Evolutionary conservation across 2,329 filamentous ascomycete genomes (phyloP).

Genomic region (Fusarium drepaniforme): DNA sequence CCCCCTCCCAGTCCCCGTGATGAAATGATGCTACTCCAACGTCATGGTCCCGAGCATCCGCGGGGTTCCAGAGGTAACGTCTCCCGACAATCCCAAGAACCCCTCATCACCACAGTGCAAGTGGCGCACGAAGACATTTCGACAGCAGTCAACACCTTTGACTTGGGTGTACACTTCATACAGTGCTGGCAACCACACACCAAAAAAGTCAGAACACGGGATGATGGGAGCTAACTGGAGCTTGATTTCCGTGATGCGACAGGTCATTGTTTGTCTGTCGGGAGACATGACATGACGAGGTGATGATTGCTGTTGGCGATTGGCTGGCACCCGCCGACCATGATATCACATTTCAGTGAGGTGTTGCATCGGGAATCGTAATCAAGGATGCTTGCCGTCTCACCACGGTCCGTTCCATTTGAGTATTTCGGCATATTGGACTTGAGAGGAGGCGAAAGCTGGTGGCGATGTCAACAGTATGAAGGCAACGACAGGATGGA

Average conservation of each 20-base stretch:
- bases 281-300: conserved; percentile 15
- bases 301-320: background rate
- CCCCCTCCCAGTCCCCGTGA: conserved; percentile 10
- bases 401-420: background rate
- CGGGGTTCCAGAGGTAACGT: conserved; percentile 31
- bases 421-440: background rate
- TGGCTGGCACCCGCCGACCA: background rate
- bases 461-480: background rate
- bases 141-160: fast-evolving
- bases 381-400: background rate
- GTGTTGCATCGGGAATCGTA: background rate
- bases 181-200: conserved; percentile 12
- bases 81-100: conserved; percentile 26
- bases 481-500: background rate
- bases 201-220: background rate
- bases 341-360: conserved; percentile 7
- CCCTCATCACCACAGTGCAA: conserved; percentile 43
- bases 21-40: conserved; percentile 41
- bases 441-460: background rate
- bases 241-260: conserved; percentile 13
- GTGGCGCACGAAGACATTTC: conserved; percentile 20
- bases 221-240: background rate
- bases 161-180: conserved; percentile 4
- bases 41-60: conserved; percentile 36
- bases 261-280: background rate